Evolutionary conservation across 768 basidiomycete genomes (phyloP).

Genomic region (Butyriboletus loyo): DNA sequence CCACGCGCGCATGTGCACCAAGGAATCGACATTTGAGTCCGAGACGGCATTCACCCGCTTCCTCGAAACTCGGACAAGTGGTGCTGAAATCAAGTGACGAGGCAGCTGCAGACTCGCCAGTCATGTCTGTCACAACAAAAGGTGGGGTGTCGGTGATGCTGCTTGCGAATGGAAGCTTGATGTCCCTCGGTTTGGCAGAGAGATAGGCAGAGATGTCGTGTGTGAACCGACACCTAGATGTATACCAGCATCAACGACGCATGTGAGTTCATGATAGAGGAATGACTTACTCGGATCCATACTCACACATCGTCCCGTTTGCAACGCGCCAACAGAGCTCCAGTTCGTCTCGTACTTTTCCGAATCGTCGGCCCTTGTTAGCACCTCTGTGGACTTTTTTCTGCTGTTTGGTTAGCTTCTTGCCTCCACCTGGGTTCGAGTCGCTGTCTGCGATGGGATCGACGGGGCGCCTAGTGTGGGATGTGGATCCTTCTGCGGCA

Average conservation of each 20-base stretch:
- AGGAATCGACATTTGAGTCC: slow-evolving; percentile 93
- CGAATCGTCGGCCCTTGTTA: slow-evolving; percentile 82
- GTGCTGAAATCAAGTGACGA: slow-evolving; percentile 23
- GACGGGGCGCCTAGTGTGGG: slow-evolving; percentile 22
- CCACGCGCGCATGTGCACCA: slow-evolving; percentile 62
- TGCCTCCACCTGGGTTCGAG: slow-evolving; percentile 25
- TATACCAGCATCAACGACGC: neutral
- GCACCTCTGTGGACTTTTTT: slow-evolving; percentile 74
- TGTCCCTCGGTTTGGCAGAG: slow-evolving; percentile 68
- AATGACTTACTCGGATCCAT: slow-evolving; percentile 55
- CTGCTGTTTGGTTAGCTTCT: slow-evolving; percentile 56
- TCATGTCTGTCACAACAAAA: slow-evolving; percentile 37
- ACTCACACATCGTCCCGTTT: slow-evolving; percentile 65
- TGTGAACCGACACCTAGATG: slow-evolving; percentile 65
- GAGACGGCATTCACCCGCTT: slow-evolving; percentile 30
- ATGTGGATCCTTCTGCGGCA: slow-evolving; percentile 60
- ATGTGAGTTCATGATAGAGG: neutral
- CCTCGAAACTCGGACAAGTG: slow-evolving; percentile 26
- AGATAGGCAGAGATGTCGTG: slow-evolving; percentile 81
- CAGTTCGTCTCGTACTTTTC: slow-evolving; percentile 72
- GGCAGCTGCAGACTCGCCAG: neutral
- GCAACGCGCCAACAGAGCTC: slow-evolving; percentile 84
- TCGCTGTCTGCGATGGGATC: slow-evolving; percentile 35
- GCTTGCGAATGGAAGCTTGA: slow-evolving; percentile 50
- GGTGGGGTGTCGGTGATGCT: slow-evolving; percentile 48